A percentile compares a stretch with the other conserved stretches of the same genome.
Conservation (phyloP, 805 yeast species). For the Komagataella pastoris region DNA sequence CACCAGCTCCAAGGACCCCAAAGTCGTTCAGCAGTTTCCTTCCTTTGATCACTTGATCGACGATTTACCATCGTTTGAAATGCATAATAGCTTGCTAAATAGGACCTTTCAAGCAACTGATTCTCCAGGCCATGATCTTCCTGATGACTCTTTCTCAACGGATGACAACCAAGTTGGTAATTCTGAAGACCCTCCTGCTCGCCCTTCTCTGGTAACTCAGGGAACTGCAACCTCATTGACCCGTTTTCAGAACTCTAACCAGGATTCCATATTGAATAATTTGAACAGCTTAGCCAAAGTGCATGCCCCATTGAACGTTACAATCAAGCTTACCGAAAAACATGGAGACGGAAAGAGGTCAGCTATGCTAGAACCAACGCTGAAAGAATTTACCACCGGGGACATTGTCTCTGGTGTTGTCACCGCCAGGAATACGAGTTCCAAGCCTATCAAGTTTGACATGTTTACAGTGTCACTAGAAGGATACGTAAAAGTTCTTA, state of each 20-base stretch:
- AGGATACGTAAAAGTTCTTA: constrained; percentile 20
- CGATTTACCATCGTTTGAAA: constrained; percentile 54
- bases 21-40: background rate
- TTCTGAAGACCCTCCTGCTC: background rate
- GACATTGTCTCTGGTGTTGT: constrained; percentile 50
- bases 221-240: background rate
- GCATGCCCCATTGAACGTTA: background rate
- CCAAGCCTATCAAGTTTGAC: constrained; percentile 36
- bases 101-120: constrained; percentile 8
- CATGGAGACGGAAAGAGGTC: background rate
- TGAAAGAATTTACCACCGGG: constrained; percentile 53
- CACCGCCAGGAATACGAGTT: constrained; percentile 25
- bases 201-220: background rate
- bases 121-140: background rate
- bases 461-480: constrained; percentile 49
- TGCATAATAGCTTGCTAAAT: constrained; percentile 32
- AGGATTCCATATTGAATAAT: background rate
- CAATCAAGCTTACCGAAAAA: background rate
- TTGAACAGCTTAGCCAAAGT: background rate
- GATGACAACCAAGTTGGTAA: background rate
- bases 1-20: background rate
- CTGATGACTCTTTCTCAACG: background rate
- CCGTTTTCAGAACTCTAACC: background rate
- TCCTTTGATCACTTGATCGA: constrained; percentile 22
- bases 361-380: constrained; percentile 15